Base-by-base conservation (phyloP, 176 grass and related monocot species). In the Oryza officinalis region DNA sequence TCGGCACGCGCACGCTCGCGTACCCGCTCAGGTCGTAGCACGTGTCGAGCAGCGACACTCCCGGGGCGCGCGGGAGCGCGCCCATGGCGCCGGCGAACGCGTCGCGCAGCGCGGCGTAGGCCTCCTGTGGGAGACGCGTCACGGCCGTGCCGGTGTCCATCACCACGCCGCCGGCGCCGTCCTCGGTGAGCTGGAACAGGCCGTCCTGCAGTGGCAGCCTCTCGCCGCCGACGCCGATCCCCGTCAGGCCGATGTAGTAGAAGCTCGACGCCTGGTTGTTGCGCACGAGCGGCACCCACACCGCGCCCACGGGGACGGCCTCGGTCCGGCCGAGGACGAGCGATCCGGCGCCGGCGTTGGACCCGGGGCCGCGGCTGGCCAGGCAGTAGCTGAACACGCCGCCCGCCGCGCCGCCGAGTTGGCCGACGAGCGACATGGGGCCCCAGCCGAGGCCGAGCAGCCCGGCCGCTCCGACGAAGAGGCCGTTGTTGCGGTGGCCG, bases 301-400 rank as follows among this genome's bases (percentile, higher is more conserved):
- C 96, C 6, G 93, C 93, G 26, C 96, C 93, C 57, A 85, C 87
- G 1, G 93, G 96, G 14, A 98, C 87, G 30, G 91, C 96, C 57
- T 94, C 89, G 20, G 57, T 70, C 37, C 96, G 83, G 20, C 96
- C 96, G 10, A 98, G 63, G 3, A 95, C 87, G 3, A 98, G 85
- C 60, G 93, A 95, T 8, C 92, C 93, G 12, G 82, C 67, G 45
- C 18, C 65, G 26, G 64, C 69, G 78, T 37, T 25, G 25, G 43
- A 69, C 2, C 78, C 79, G 1, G 82, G 46, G 6, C 89, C 92
- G 2, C 91, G 90, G 89, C 80, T 93, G 13, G 76, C 85, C 8
- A 98, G 93, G 87, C 93, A 98, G 86, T 98, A 98, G 79, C 96
- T 92, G 78, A 98, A 98, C 41, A 90, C 96, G 35, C 93, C 93